Evolutionary conservation across 2,329 filamentous ascomycete genomes (phyloP).

Genomic region (Trichoderma atrobrunneum): DNA sequence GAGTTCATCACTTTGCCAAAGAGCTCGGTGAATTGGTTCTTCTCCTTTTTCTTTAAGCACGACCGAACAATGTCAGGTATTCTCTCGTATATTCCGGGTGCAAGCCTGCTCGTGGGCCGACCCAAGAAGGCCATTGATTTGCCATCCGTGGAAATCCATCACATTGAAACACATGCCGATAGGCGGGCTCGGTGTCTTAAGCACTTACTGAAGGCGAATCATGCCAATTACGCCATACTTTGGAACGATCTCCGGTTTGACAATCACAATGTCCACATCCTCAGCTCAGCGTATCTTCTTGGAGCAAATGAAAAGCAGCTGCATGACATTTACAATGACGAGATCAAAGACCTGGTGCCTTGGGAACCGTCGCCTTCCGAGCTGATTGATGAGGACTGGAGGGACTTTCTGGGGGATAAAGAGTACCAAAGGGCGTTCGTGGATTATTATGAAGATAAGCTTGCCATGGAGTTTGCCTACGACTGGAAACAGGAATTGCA

Average conservation of each 20-base stretch:
- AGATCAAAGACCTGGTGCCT: constrained; percentile 67
- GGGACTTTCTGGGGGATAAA: constrained; percentile 74
- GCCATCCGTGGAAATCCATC: constrained; percentile 68
- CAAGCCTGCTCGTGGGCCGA: constrained; percentile 29
- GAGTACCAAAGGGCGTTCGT: constrained; percentile 86
- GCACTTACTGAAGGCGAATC: constrained; percentile 87
- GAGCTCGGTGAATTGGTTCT: not conserved
- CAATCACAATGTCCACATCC: constrained; percentile 80
- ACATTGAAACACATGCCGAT: constrained; percentile 76
- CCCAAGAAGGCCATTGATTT: constrained; percentile 49
- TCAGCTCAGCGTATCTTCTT: constrained; percentile 82
- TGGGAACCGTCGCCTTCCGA: constrained; percentile 86
- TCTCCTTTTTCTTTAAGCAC: not conserved
- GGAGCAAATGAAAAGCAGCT: constrained; percentile 72
- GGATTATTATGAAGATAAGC: constrained; percentile 92
- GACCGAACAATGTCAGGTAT: constrained; percentile 32
- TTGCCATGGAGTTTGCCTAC: constrained; percentile 71
- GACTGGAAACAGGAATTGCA: constrained; percentile 77
- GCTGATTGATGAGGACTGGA: constrained; percentile 80
- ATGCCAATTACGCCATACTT: constrained; percentile 82
- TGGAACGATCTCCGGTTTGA: constrained; percentile 72
- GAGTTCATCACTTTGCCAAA: not conserved
- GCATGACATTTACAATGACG: constrained; percentile 75
- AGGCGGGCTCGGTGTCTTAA: constrained; percentile 81
- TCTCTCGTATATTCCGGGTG: constrained; percentile 34